Evolutionary conservation across 768 basidiomycete genomes (phyloP), one percentile per base, ranked within the genome.

Genomic region (Tulasnella sp.): DNA sequence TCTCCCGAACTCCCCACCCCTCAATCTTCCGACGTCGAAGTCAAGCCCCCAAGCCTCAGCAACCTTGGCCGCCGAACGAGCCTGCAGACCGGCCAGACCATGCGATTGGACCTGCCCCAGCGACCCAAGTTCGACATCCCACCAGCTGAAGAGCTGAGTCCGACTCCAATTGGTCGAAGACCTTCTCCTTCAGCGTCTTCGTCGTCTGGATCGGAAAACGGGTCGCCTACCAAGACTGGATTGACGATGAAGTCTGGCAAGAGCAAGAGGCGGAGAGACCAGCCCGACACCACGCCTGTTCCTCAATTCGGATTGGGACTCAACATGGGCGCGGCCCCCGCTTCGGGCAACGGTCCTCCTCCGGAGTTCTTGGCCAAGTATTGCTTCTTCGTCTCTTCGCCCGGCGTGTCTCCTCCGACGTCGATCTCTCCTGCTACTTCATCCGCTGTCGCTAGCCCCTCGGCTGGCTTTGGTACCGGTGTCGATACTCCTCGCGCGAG

Each of bases 291-390:
- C 11, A 41, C 40, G 31, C 42, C 44, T 14, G 34, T 31, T 46
- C 46, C n/a, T 20, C 76, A 40, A 42, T 24, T 28, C n/a, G 28
- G 78, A 37, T 41, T 79, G 31, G 78, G 78, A 34, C 50, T 79
- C 54, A 79, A 79, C 60, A 40, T 69, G 37, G 48, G 48, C 16
- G 69, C 58, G 3, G 73, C 78, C 1, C 78, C 72, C 20, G 54
- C 31, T 18, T 78, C 77, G 22, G 48, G 58, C 54, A 79, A 74
- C 78, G 78, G 78, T 24, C 78, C 81, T 37, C 81, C 81, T 1
- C 73, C 81, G 1, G 81, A 81, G 74, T 81, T 81, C 75, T 42
- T 81, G 44, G 50, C 82, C 41, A 64, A 74, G 73, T 81, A 82
- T 50, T 81, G 81, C 72, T 81, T 81, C 81, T 81, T 75, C 72